A percentile compares a stretch with the other conserved stretches of the same genome.
Evolutionary conservation across 306 rosid genomes (phyloP).

Genomic region (Gastrolobium bilobum): DNA sequence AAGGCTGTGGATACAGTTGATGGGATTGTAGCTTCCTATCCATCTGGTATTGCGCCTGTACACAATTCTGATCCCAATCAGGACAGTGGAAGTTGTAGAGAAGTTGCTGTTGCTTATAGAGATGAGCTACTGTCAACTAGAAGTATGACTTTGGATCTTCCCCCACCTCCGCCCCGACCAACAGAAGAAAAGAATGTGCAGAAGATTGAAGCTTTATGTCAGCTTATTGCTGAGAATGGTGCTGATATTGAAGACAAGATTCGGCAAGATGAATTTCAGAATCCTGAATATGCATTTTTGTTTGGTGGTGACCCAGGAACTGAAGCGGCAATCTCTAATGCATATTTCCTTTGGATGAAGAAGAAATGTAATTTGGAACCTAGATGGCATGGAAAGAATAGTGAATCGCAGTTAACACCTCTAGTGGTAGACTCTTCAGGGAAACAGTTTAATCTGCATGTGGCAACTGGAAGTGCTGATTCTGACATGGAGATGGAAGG

Average conservation of each 20-base stretch:
- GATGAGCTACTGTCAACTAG: slow-evolving; percentile 40
- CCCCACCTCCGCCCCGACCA: slow-evolving; percentile 64
- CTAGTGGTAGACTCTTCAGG: slow-evolving; percentile 35
- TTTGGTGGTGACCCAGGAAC: slow-evolving; percentile 72
- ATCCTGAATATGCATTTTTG: slow-evolving; percentile 67
- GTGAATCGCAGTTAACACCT: slow-evolving; percentile 42
- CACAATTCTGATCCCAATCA: slow-evolving; percentile 43
- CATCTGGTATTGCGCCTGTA: slow-evolving; percentile 44
- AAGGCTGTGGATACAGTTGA: slow-evolving; percentile 47
- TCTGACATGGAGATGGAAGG: slow-evolving; percentile 99
- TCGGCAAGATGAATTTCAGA: slow-evolving; percentile 54
- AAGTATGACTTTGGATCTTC: slow-evolving; percentile 45
- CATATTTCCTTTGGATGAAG: slow-evolving; percentile 71
- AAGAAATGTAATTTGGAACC: slow-evolving; percentile 57
- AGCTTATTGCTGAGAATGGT: slow-evolving; percentile 60
- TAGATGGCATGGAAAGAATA: slow-evolving; percentile 47
- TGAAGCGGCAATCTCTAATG: slow-evolving; percentile 59
- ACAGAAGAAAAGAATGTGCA: slow-evolving; percentile 54
- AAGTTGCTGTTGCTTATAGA: slow-evolving; percentile 44
- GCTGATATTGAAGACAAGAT: slow-evolving; percentile 59
- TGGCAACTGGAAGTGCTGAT: slow-evolving; percentile 60
- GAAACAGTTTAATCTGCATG: slow-evolving; percentile 46
- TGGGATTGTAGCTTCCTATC: slow-evolving; percentile 40
- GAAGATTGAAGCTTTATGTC: slow-evolving; percentile 67
- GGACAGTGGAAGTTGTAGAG: slow-evolving; percentile 53